phyloP scores from a whole-genome alignment of 805 yeast species.

The Suhomyces kilbournensis region DNA sequence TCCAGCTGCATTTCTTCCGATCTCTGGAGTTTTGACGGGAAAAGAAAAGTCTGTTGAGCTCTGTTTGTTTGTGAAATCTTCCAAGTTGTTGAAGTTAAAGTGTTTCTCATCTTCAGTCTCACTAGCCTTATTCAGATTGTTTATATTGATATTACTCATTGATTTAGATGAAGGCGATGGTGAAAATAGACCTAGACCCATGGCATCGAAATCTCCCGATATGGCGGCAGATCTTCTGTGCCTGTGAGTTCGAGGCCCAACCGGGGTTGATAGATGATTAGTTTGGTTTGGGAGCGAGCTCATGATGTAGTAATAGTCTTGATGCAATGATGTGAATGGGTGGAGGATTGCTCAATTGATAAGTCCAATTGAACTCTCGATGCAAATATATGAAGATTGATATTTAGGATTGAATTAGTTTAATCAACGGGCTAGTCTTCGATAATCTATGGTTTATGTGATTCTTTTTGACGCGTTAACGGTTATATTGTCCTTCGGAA shows the following conservation, averaged over 20 bases:
- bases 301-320: conserved; percentile 3
- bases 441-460: not conserved
- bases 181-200: conserved; percentile 37
- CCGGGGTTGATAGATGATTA: conserved; percentile 1
- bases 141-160: conserved; percentile 6
- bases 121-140: not conserved
- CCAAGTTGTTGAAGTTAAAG: conserved; percentile 33
- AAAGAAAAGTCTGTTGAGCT: conserved; percentile 23
- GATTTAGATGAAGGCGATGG: conserved; percentile 17
- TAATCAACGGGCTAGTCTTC: not conserved
- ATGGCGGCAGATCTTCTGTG: conserved; percentile 87
- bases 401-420: not conserved
- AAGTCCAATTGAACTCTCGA: not conserved
- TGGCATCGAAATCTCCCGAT: conserved; percentile 74
- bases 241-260: conserved; percentile 51
- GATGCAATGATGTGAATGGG: not conserved
- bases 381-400: not conserved
- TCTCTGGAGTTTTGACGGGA: conserved; percentile 23
- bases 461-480: not conserved
- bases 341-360: not conserved
- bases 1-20: conserved; percentile 5
- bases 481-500: not conserved
- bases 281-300: conserved; percentile 8
- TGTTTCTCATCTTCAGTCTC: conserved; percentile 23
- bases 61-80: conserved; percentile 29